Evolutionary conservation across 305 asterid genomes (phyloP), one percentile per base, ranked within the genome.

Genomic region (Fraxinus paxiana): DNA sequence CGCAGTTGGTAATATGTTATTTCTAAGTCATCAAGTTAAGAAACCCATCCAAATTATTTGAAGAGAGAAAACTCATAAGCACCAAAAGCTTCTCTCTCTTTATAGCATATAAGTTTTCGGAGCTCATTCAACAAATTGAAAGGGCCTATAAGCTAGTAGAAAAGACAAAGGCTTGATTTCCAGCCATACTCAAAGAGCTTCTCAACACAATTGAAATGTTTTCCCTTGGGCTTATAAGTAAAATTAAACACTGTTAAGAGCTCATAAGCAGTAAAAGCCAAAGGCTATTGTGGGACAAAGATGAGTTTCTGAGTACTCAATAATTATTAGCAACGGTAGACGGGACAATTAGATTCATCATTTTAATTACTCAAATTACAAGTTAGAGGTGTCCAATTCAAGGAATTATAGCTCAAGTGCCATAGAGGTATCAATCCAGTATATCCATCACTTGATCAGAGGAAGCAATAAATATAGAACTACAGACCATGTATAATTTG

Each of bases 401-500:
- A 63, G 34, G 2, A 63, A 2, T 22, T 24, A 24, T 24, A 63
- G 10, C 72, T 9, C 72, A 9, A 24, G 72, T 26, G n/a, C 6
- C 33, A 9, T 63, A 56, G 5, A 56, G 30, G 9, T 20, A 56
- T 56, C 69, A 56, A 56, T 56, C 22, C 69, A 56, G 28, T 18
- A 56, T 56, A 56, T 56, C 7, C 13, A 56, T 31, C 48, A 1
- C 8, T 10, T 10, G 31, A 26, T 61, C 1, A 31, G 17, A 31
- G 54, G 74, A 81, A 67, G 33, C 59, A 81, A 74, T 8, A 54
- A 54, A 26, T 33, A 63, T n/a, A 7, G 35, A 75, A 41, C 75
- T 24, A 28, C 67, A 34, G 46, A 76, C 20, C 46, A 70, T n/a
- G n/a, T 54, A 30, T 17, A 79, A 75, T 18, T 26, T 76, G 61